These are phyloP conservation scores for Lophiostoma macrostomum DNA, from an alignment of 495 filamentous ascomycete species.

Conservation along the genomic window DNA sequence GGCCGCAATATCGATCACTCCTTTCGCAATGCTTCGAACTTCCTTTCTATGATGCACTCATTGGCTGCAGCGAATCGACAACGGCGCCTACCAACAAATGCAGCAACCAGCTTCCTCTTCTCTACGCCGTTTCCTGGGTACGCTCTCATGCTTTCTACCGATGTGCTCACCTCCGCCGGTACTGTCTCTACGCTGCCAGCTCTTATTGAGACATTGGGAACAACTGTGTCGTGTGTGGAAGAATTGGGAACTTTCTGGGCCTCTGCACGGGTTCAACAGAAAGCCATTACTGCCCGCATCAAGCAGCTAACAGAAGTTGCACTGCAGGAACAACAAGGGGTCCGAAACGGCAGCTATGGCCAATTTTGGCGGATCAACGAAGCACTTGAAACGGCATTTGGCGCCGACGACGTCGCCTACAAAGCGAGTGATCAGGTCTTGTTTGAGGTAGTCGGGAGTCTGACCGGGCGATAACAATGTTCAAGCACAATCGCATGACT, in stretches of 20 bases:
- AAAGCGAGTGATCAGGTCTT: constrained; percentile 16
- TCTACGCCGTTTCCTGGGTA: constrained; percentile 39
- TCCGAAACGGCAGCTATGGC: constrained; percentile 16
- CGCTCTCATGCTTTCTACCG: constrained; percentile 36
- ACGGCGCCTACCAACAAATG: constrained; percentile 10
- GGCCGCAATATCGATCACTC: constrained; percentile 36
- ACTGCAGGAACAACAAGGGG: constrained; percentile 20
- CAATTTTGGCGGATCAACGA: constrained; percentile 16
- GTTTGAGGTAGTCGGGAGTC: constrained; percentile 17
- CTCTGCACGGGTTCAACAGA: constrained; percentile 30
- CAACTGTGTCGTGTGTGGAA: constrained; percentile 28
- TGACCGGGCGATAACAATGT: constrained; percentile 5
- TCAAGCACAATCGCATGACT: background rate
- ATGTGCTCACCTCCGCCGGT: constrained; percentile 37
- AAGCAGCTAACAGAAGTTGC: constrained; percentile 25
- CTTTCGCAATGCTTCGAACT: constrained; percentile 26
- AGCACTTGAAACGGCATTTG: constrained; percentile 21
- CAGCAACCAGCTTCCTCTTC: constrained; percentile 15
- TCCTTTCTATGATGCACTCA: constrained; percentile 31
- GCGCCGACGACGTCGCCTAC: constrained; percentile 16
- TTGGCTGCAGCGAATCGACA: constrained; percentile 15
- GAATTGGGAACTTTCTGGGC: constrained; percentile 35
- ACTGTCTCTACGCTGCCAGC: constrained; percentile 23
- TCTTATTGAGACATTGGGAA: constrained; percentile 25
- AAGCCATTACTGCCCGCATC: constrained; percentile 17